phyloP scores from a whole-genome alignment of 2,329 filamentous ascomycete genomes.

The Penicillium sumatraense region DNA sequence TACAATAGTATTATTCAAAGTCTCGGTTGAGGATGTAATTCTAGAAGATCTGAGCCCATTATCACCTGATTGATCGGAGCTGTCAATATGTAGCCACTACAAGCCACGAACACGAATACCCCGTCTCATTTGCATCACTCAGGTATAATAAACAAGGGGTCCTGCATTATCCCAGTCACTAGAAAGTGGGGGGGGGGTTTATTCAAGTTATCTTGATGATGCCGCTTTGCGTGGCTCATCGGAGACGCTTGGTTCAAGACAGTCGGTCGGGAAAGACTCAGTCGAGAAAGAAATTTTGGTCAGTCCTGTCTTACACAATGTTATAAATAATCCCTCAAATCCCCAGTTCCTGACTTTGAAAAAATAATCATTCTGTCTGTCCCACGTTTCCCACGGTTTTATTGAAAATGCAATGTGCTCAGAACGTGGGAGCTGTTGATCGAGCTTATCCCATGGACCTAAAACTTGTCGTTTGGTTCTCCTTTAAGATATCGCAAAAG shows the following conservation, averaged over 20 bases:
- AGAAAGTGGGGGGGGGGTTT: constrained; percentile 10
- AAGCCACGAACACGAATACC: neutral
- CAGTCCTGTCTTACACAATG: neutral
- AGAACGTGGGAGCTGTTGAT: neutral
- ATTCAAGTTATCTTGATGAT: constrained; percentile 2
- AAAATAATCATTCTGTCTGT: neutral
- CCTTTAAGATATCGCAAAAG: constrained; percentile 18
- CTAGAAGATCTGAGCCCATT: neutral
- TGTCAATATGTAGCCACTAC: neutral
- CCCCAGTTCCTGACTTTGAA: neutral
- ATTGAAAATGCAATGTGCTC: constrained; percentile 8
- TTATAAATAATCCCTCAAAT: neutral
- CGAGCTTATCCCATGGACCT: constrained; percentile 6
- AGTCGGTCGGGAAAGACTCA: neutral
- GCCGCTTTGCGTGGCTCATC: neutral
- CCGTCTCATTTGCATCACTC: neutral
- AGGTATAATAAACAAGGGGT: neutral
- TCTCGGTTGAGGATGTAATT: neutral
- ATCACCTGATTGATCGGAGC: neutral
- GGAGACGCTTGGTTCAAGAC: neutral
- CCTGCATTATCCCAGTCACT: neutral
- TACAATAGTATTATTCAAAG: no score
- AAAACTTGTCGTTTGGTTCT: constrained; percentile 20
- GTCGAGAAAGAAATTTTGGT: neutral
- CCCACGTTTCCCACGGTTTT: constrained; percentile 5